phyloP scores from a whole-genome alignment of 306 rosid genomes.

The Purshia tridentata region DNA sequence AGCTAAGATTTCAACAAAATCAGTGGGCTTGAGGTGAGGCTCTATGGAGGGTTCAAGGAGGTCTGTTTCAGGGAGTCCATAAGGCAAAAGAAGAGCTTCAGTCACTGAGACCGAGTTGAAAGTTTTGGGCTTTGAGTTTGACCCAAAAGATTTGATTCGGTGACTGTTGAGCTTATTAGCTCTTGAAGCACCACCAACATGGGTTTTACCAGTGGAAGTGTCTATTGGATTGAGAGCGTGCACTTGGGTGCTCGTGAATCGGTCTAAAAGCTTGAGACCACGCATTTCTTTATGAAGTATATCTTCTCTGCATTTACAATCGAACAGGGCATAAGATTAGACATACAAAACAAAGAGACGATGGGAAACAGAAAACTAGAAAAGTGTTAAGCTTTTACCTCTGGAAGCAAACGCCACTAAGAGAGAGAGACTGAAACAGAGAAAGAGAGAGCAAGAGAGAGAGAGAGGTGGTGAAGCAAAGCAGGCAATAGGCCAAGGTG shows the following conservation, averaged over 20 bases:
- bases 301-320: constrained; percentile 3
- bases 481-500: background rate
- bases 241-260: constrained; percentile 68
- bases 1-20: constrained; percentile 52
- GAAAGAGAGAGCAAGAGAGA: background rate
- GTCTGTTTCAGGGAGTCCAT: constrained; percentile 56
- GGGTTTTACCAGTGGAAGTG: constrained; percentile 31
- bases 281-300: constrained; percentile 46
- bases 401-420: background rate
- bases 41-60: constrained; percentile 66
- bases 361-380: too few relatives aligned
- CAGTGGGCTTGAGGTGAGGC: constrained; percentile 55
- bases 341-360: too few relatives aligned
- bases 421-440: background rate
- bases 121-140: constrained; percentile 60
- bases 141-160: constrained; percentile 45
- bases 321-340: background rate
- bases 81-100: constrained; percentile 40
- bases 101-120: constrained; percentile 37
- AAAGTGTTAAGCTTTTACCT: background rate
- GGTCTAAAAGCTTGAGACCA: constrained; percentile 57
- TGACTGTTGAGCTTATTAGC: constrained; percentile 44
- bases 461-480: background rate
- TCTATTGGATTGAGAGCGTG: constrained; percentile 65
- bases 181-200: constrained; percentile 24